phyloP scores from a whole-genome alignment of 495 filamentous ascomycete species.

The Chlorociboria aeruginascens region DNA sequence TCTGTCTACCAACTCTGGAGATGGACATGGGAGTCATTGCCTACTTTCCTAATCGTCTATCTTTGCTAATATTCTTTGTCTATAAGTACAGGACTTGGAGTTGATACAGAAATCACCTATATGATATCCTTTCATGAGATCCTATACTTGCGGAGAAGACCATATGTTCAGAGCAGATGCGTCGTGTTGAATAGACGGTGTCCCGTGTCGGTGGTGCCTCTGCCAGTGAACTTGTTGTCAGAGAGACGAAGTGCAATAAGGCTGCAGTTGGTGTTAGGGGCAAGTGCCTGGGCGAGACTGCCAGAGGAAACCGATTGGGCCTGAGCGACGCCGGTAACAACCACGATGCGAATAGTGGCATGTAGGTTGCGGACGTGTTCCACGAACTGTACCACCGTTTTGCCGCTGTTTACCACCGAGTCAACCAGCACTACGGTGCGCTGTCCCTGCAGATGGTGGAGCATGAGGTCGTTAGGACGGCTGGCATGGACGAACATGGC shows the following conservation, averaged over 20 bases:
- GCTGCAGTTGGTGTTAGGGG: too few relatives aligned
- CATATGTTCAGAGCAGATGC: conserved; percentile 17
- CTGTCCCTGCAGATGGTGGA: conserved; percentile 28
- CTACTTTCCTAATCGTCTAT: too few relatives aligned
- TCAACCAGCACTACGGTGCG: conserved; percentile 45
- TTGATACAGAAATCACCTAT: too few relatives aligned
- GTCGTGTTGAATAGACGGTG: conserved; percentile 50
- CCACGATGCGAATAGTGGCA: conserved; percentile 35
- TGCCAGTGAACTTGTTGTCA: conserved; percentile 41
- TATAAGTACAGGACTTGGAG: too few relatives aligned
- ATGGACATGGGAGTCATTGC: too few relatives aligned
- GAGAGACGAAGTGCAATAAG: conserved; percentile 44
- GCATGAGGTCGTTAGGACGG: conserved; percentile 30
- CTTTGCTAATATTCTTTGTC: too few relatives aligned
- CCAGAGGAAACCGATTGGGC: conserved; percentile 23
- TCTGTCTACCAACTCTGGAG: too few relatives aligned
- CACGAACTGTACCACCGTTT: conserved; percentile 40
- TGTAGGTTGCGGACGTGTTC: conserved; percentile 33
- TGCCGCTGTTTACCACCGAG: conserved; percentile 49
- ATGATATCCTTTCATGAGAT: too few relatives aligned
- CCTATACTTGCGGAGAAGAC: too few relatives aligned
- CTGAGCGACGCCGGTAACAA: conserved; percentile 48
- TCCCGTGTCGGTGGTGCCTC: conserved; percentile 42
- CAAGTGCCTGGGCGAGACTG: conserved; percentile 20
- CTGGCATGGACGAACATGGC: conserved; percentile 47